Evolutionary conservation across 495 filamentous ascomycete genomes (phyloP), one percentile per base, ranked within the genome.

Genomic region (Penicillium antarcticum): DNA sequence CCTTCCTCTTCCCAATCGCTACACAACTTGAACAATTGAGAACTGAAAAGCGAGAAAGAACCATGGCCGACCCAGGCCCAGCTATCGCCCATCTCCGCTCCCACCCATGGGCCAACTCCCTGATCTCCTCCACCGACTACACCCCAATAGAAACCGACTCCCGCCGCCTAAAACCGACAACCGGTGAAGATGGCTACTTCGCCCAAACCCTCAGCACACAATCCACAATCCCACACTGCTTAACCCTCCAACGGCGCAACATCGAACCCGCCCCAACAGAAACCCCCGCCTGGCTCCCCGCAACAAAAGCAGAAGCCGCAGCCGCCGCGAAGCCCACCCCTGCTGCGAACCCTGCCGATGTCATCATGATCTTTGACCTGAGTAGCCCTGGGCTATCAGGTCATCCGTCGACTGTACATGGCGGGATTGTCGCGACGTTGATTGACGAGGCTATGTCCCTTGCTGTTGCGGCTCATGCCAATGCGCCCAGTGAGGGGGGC

Each of bases 371-470:
- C 13, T 56, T 70, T 23, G 56, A 66, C 10, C 61, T 77, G 4
- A 54, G 57, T 1, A 59, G 55, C 11, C 64, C 72, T 3, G 73
- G 73, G 1, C 40, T 77, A 0, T 65, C 63, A 23, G 73, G 73
- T 0, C 71, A 75, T 48, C 69, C 73, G 12, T 51, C 41, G 0
- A 73, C 66, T 1, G 70, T 62, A 19, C 73, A 77, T 51, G 73
- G 73, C 1, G 74, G 74, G 6, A 53, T 92, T 11, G 65, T 89
- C 29, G 87, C 86, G 1, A 88, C 86, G 1, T 58, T 89, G 24
- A 82, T 89, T 53, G 89, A 90, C 68, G 84, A 85, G 67, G 75
- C 78, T 11, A 74, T 75, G 71, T 72, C 63, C 5, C 44, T 70
- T 16, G 65, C 68, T 24, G 63, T 74, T 10, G 59, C 63, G 17